These are phyloP conservation scores for Gryganskiella cystojenkinii DNA, from an alignment of 192 early-diverging fungal species.

Conservation along the genomic window DNA sequence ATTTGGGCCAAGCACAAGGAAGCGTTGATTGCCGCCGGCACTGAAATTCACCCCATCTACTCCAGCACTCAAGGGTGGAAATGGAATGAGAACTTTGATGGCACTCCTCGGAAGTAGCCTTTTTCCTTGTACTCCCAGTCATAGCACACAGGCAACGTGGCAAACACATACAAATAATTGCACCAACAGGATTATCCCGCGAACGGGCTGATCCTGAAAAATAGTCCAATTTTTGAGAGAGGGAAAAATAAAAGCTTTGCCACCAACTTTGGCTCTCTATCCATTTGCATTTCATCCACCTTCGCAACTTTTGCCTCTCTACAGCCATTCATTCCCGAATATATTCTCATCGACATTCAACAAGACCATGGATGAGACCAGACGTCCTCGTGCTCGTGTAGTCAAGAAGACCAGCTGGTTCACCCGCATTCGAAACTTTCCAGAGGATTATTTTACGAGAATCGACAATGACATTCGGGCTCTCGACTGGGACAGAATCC, in stretches of 20 bases:
- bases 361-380: conserved; percentile 21
- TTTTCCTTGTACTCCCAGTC: too few relatives aligned
- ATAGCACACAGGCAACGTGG: too few relatives aligned
- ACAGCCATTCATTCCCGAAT: too few relatives aligned
- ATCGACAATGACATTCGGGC: conserved; percentile 39
- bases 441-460: conserved; percentile 28
- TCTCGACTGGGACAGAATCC: conserved; percentile 42
- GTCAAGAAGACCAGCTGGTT: conserved; percentile 21
- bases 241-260: too few relatives aligned
- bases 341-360: background rate
- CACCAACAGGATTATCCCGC: background rate
- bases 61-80: conserved; percentile 26
- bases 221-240: too few relatives aligned
- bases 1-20: conserved; percentile 51
- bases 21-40: conserved; percentile 31
- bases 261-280: background rate
- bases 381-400: conserved; percentile 19
- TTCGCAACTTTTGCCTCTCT: background rate
- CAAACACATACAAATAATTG: too few relatives aligned
- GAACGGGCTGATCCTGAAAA: background rate
- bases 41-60: conserved; percentile 37
- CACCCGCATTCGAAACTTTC: conserved; percentile 25
- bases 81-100: conserved; percentile 27
- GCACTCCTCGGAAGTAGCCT: background rate
- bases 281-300: background rate